Percentiles rank a stretch among this genome's conserved stretches.
Conservation (phyloP, 78 protist species). For the Dictyostelium brefeldianum region DNA sequence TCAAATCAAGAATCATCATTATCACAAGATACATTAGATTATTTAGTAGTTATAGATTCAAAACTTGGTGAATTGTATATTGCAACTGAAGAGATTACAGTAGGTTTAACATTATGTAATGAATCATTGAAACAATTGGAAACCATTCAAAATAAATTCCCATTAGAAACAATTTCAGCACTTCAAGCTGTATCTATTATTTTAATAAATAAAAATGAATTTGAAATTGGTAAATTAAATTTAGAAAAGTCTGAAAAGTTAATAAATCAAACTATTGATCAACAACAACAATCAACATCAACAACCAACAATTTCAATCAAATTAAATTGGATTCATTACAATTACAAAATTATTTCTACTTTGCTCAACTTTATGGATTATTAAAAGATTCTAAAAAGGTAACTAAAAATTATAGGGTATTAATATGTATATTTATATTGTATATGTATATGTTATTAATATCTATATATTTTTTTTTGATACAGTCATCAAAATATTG, state of each 20-base stretch:
- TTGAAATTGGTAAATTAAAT: not conserved
- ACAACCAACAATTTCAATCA: not conserved
- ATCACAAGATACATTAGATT: not conserved
- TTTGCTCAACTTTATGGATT: conserved; percentile 29
- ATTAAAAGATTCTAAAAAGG: conserved; percentile 2
- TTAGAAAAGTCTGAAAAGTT: not conserved
- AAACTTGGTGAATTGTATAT: conserved; percentile 17
- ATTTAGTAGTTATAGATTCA: conserved; percentile 8
- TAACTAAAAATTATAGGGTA: not conserved
- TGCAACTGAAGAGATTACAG: conserved; percentile 12
- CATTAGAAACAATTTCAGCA: not conserved
- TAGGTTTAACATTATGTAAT: not conserved
- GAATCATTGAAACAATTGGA: not conserved
- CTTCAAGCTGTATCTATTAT: conserved; percentile 5
- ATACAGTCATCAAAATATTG: conserved; percentile 16
- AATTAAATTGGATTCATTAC: not conserved
- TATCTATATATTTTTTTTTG: not conserved
- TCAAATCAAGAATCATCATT: not conserved
- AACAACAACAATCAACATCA: not conserved
- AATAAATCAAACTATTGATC: not conserved
- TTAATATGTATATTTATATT: not conserved
- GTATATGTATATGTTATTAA: not conserved
- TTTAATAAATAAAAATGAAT: conserved; percentile 13
- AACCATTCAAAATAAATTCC: not conserved
- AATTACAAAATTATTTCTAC: conserved; percentile 18